A percentile compares a stretch with the other conserved stretches of the same genome.
phyloP scores from a whole-genome alignment of 2,329 filamentous ascomycete genomes.

The Colletotrichum tofieldiae region DNA sequence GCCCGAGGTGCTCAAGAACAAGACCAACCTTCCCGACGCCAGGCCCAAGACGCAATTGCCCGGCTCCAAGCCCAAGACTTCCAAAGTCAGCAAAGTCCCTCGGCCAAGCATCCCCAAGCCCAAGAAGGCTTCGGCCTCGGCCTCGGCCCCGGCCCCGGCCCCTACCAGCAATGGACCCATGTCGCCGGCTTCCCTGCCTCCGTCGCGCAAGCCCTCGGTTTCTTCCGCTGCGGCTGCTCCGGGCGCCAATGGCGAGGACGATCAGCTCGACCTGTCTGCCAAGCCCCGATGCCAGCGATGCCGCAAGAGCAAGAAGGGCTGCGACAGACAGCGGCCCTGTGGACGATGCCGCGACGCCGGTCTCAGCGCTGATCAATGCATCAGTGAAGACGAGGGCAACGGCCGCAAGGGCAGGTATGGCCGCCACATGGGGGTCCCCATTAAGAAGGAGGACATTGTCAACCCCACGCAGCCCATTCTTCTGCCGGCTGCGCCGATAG shows the following conservation, averaged over 20 bases:
- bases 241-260: slow-evolving; percentile 82
- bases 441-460: slow-evolving; percentile 70
- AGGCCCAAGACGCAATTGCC: slow-evolving; percentile 58
- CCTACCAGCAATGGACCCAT: slow-evolving; percentile 60
- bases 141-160: slow-evolving; percentile 49
- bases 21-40: slow-evolving; percentile 49
- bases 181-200: slow-evolving; percentile 77
- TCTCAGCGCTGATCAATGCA: slow-evolving; percentile 91
- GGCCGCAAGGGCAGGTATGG: slow-evolving; percentile 95
- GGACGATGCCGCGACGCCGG: slow-evolving; percentile 96
- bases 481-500: slow-evolving; percentile 62
- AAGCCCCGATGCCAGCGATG: slow-evolving; percentile 98
- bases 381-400: slow-evolving; percentile 98
- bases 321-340: slow-evolving; percentile 95
- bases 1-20: slow-evolving; percentile 57
- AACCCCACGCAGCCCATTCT: slow-evolving; percentile 55
- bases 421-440: slow-evolving; percentile 78
- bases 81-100: slow-evolving; percentile 59
- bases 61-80: slow-evolving; percentile 59
- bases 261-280: slow-evolving; percentile 91
- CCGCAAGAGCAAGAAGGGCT: slow-evolving; percentile 99
- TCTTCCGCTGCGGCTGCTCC: slow-evolving; percentile 69
- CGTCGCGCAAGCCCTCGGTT: slow-evolving; percentile 83
- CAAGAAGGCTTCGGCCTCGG: slow-evolving; percentile 63
- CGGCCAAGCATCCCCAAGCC: slow-evolving; percentile 60